phyloP scores from a whole-genome alignment of 1,139 yeast species.

The Arxiozyma slooffiae region DNA sequence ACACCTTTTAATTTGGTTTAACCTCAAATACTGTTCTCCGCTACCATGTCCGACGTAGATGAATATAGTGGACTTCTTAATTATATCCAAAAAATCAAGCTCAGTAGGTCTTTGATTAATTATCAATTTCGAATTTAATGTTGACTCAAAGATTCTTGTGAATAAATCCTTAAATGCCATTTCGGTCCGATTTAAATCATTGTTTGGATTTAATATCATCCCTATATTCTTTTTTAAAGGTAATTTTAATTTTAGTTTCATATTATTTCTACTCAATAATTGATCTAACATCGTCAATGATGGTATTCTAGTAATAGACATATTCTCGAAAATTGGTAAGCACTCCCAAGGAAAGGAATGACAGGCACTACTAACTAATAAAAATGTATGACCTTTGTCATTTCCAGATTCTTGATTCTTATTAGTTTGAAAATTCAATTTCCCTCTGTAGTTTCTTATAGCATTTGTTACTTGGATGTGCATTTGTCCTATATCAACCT shows the following conservation, averaged over 20 bases:
- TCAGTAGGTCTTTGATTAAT: conserved; percentile 52
- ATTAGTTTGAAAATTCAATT: not conserved
- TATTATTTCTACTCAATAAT: conserved; percentile 30
- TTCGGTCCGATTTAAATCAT: conserved; percentile 66
- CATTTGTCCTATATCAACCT: conserved; percentile 48
- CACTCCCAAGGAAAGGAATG: conserved; percentile 85
- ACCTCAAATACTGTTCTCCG: conserved; percentile 69
- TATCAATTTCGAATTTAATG: conserved; percentile 45
- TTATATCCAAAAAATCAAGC: conserved; percentile 34
- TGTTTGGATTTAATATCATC: conserved; percentile 68
- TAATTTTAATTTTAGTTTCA: conserved; percentile 10
- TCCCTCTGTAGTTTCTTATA: conserved; percentile 27
- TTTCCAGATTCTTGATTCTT: conserved; percentile 4
- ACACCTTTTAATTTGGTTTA: conserved; percentile 39
- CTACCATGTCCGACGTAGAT: conserved; percentile 93
- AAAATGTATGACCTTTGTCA: conserved; percentile 45
- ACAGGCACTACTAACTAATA: conserved; percentile 59
- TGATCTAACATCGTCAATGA: conserved; percentile 45
- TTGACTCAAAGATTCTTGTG: conserved; percentile 14
- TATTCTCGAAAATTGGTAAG: conserved; percentile 42
- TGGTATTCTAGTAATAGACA: conserved; percentile 68
- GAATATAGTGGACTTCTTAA: conserved; percentile 44
- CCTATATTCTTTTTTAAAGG: conserved; percentile 20
- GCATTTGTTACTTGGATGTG: conserved; percentile 43
- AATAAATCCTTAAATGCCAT: conserved; percentile 45